Conservation (phyloP, 345 rosid genomes). For the Mangifera indica region DNA sequence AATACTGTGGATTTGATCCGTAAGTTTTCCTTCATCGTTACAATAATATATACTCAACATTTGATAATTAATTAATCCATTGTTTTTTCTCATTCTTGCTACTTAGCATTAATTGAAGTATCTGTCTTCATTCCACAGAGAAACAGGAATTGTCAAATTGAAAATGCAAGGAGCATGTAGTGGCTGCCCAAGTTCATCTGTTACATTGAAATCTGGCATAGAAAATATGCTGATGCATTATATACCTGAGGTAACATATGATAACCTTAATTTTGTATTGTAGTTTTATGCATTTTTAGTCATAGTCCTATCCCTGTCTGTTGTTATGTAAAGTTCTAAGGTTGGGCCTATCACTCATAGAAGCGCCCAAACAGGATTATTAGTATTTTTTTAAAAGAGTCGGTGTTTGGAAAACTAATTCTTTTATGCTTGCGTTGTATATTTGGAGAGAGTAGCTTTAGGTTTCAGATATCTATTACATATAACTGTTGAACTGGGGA, state of each 20-base stretch:
- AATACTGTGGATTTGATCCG: constrained; percentile 80
- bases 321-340: neutral
- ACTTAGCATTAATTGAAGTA: constrained; percentile 8
- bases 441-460: too few species aligned
- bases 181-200: constrained; percentile 98
- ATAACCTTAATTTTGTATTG: neutral
- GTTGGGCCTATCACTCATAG: neutral
- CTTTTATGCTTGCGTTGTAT: too few species aligned
- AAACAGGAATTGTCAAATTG: constrained; percentile 87
- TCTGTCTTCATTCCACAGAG: constrained; percentile 44
- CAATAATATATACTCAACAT: neutral
- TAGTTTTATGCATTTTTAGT: neutral
- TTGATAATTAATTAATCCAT: neutral
- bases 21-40: constrained; percentile 36
- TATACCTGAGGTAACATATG: constrained; percentile 74
- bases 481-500: too few species aligned
- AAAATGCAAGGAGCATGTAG: constrained; percentile 99
- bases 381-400: too few species aligned
- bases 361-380: too few species aligned
- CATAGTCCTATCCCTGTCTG: neutral
- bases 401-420: too few species aligned
- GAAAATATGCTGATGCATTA: constrained; percentile 99
- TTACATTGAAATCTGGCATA: constrained; percentile 95
- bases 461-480: too few species aligned
- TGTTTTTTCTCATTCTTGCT: neutral